Evolutionary conservation across 768 basidiomycete genomes (phyloP), one percentile per base, ranked within the genome.

Genomic region (Termitomyces eurrhizus): DNA sequence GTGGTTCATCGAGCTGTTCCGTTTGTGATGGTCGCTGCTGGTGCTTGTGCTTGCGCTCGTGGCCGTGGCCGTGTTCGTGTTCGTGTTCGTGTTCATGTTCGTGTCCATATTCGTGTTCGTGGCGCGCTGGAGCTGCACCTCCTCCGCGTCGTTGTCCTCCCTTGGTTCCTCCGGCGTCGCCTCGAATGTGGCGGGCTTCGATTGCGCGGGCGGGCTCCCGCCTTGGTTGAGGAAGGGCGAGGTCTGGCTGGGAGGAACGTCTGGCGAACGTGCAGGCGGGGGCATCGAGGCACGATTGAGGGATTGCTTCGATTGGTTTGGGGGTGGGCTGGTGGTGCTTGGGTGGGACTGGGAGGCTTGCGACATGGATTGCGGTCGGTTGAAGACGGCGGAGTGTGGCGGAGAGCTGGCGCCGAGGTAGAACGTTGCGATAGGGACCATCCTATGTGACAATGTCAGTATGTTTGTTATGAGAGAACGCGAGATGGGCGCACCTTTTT

Each of bases 341-440:
- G 83, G 72, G 18, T 78, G 77, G 1, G 81, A 77, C 1, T 85
- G 73, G 32, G 80, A 77, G 3, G 83, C 82, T 71, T 89, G 87
- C 0, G 90, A 92, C 85, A 92, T 89, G 24, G 90, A 91, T 62
- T 89, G 87, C 0, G 88, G 85, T 5, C 89, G 81, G 52, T 77
- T 74, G 71, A 72, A 71, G 21, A 78, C 74, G 1, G 78, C 72
- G 2, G 84, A 69, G 16, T 68, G 64, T 18, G 69, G 71, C 0
- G 83, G 79, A 7, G 80, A 72, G 2, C 76, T 73, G 14, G 84
- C 80, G 21, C 90, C 90, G n/a, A 93, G 85, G 68, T 93, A 93
- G 70, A 85, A 93, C 18, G 81, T 77, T 1, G 88, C 83, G 60
- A 95, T 95, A 6, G 93, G 89, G 9, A 95, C 83, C 90, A 96